Percentiles rank a stretch among this genome's conserved stretches.
These are phyloP conservation scores for Coemansia reversa DNA, from an alignment of 192 early-diverging fungal species.

Conservation along the genomic window DNA sequence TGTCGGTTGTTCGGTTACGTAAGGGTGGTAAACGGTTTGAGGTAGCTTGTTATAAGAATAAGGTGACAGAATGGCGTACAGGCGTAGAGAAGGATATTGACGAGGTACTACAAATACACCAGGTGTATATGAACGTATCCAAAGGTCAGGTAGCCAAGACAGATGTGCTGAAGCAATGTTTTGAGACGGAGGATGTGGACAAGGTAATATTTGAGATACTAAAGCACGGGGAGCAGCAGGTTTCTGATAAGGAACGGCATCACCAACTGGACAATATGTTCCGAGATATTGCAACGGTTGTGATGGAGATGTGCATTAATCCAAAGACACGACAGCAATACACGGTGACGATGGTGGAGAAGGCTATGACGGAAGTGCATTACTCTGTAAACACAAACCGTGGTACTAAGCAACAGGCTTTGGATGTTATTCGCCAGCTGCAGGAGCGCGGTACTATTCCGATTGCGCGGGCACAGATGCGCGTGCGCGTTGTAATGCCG, in stretches of 20 bases:
- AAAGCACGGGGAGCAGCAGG: conserved; percentile 94
- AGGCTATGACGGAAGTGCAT: conserved; percentile 93
- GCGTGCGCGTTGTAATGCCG: conserved; percentile 75
- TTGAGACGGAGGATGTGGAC: conserved; percentile 81
- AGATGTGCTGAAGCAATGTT: conserved; percentile 83
- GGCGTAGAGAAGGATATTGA: conserved; percentile 94
- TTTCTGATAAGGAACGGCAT: conserved; percentile 93
- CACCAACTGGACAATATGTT: conserved; percentile 78
- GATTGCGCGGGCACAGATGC: conserved; percentile 93
- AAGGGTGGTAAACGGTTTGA: conserved; percentile 99
- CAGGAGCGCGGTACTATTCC: conserved; percentile 88
- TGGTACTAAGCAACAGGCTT: conserved; percentile 80
- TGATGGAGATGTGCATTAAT: conserved; percentile 95
- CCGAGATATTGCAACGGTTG: conserved; percentile 93
- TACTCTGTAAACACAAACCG: conserved; percentile 85
- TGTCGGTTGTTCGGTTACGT: conserved; percentile 90
- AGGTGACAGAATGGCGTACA: conserved; percentile 93
- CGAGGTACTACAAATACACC: conserved; percentile 94
- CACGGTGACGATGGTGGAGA: conserved; percentile 97
- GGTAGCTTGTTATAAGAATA: conserved; percentile 99
- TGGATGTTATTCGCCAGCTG: conserved; percentile 92
- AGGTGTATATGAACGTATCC: conserved; percentile 91
- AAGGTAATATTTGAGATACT: conserved; percentile 87
- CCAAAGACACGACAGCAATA: conserved; percentile 93
- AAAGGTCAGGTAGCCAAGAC: conserved; percentile 93